Evolutionary conservation across 108 stramenopile species (phyloP), one percentile per base, ranked within the genome.

Genomic region (Pseudonitzschia pungens): DNA sequence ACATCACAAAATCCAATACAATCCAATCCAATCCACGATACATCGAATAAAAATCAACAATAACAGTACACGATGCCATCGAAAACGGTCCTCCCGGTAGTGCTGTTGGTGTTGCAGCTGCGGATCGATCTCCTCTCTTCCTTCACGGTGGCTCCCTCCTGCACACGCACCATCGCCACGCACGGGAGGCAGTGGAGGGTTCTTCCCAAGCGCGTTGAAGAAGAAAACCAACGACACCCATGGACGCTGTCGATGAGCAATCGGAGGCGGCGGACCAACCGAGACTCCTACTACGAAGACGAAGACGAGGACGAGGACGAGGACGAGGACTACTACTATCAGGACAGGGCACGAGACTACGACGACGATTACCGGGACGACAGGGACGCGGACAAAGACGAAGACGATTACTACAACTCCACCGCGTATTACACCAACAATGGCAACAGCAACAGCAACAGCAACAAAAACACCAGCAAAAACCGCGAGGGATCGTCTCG

Each of bases 231-330:
- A 48, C 1, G 14, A 18, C 45, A 48, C 45, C 7, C 3, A 48
- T 48, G 16, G 14, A 24, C 14, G 57, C 27, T 32, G 57, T 58
- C 31, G 31, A 31, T 32, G 57, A 58, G 12, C 2, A 58, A 7
- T 2, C 57, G 29, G 1, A 21, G 21, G 1, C 2, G 31, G 18
- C 16, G 45, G 6, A 5, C 36, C 45, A 22, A 65, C 64, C 40
- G 33, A 15, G 24, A 65, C 36, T 40, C 15, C 21, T 40, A 5
- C 64, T 12, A 65, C 36, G 36, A 65, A 10, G 16, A 65, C 36
- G 16, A 65, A 33, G 11, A 65, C 64, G 64, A 65, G 14, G 64
- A 65, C 36, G 32, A 41, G 11, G n/a, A 65, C 4, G 21, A 15
- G 26, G 33, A 24, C 21, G 64, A 31, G 24, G 24, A 58, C 41